Evolutionary conservation across 768 basidiomycete species (phyloP).

Genomic region (Grammothele lineata): DNA sequence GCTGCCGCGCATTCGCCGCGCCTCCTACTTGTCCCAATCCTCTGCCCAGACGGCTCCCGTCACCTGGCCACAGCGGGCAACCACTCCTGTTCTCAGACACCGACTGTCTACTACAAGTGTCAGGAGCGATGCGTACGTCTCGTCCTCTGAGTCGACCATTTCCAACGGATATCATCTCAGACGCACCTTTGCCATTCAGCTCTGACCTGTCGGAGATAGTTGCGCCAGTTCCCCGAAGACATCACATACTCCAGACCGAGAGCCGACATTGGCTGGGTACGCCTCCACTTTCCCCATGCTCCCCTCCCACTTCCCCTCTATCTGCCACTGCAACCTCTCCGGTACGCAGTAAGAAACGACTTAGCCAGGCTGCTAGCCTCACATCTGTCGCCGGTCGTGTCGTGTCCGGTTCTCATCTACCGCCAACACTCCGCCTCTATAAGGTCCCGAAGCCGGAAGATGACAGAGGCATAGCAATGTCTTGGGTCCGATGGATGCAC

Average conservation of each 20-base stretch:
- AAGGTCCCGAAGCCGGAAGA: constrained; percentile 14
- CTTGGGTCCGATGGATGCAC: constrained; percentile 82
- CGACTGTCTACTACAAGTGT: constrained; percentile 15
- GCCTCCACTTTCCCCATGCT: constrained; percentile 42
- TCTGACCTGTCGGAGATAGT: constrained; percentile 43
- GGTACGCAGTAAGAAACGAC: constrained; percentile 9
- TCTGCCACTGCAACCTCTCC: constrained; percentile 30
- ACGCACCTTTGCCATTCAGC: background rate
- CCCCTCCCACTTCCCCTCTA: constrained; percentile 43
- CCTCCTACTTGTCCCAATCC: constrained; percentile 15
- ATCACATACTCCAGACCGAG: constrained; percentile 53
- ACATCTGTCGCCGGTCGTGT: constrained; percentile 38
- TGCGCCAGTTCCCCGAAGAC: constrained; percentile 63
- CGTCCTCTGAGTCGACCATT: no score
- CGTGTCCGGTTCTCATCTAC: constrained; percentile 9
- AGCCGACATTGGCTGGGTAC: constrained; percentile 59
- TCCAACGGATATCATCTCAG: background rate
- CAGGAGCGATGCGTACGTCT: constrained; percentile 20
- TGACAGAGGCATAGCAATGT: constrained; percentile 43
- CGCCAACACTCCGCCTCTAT: background rate
- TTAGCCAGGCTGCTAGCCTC: constrained; percentile 33
- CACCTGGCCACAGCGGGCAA: constrained; percentile 12
- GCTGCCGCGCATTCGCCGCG: constrained; percentile 4
- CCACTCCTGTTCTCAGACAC: constrained; percentile 15
- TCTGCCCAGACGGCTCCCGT: constrained; percentile 8